phyloP scores from a whole-genome alignment of 495 filamentous ascomycete species.

The Penicillium verhagenii region DNA sequence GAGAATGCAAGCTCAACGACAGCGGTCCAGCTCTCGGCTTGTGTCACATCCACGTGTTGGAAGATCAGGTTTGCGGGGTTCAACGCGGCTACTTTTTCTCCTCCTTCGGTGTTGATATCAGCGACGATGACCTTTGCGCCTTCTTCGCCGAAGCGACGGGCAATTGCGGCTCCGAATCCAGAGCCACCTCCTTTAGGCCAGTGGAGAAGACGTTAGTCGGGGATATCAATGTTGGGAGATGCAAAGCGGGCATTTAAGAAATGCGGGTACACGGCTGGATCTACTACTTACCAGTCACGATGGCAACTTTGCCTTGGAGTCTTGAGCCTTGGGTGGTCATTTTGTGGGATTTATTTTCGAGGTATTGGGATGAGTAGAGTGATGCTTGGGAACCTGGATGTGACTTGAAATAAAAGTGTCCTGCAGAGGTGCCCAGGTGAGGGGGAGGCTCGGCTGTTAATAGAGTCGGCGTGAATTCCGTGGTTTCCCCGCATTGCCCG shows the following conservation, averaged over 20 bases:
- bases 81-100: slow-evolving; percentile 41
- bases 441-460: slow-evolving; percentile 2
- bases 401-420: background rate
- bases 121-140: slow-evolving; percentile 57
- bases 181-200: slow-evolving; percentile 49
- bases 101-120: slow-evolving; percentile 57
- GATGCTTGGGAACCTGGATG: background rate
- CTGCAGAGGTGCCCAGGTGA: background rate
- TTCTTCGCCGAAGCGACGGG: slow-evolving; percentile 54
- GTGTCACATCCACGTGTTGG: slow-evolving; percentile 51
- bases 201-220: background rate
- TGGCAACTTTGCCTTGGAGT: slow-evolving; percentile 86
- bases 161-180: slow-evolving; percentile 61
- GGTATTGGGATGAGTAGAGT: background rate
- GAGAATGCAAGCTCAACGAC: slow-evolving; percentile 46
- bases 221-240: too few relatives aligned
- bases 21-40: slow-evolving; percentile 46
- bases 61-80: slow-evolving; percentile 44
- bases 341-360: background rate
- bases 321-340: slow-evolving; percentile 28
- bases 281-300: slow-evolving; percentile 68
- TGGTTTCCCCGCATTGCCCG: slow-evolving; percentile 22
- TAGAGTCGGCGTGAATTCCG: slow-evolving; percentile 25
- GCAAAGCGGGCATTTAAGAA: too few relatives aligned
- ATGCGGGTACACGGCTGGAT: too few relatives aligned